Conservation (phyloP, 2,329 filamentous ascomycete genomes). For the Diplocarpon mali region DNA sequence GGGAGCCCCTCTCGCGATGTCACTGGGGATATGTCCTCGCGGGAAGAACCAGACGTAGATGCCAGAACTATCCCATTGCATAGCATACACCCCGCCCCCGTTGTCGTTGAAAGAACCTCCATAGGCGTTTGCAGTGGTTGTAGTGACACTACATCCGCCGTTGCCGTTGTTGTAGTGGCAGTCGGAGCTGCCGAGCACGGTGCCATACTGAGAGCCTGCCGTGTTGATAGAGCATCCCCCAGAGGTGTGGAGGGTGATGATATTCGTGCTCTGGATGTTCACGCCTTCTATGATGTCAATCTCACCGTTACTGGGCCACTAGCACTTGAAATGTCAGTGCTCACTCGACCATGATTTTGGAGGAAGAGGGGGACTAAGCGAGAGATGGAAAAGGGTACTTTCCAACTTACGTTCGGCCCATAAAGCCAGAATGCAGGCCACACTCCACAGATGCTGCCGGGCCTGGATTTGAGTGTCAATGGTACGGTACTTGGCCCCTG, state of each 20-base stretch:
- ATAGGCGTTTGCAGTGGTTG: conserved; percentile 36
- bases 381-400: too few species aligned
- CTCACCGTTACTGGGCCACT: conserved; percentile 55
- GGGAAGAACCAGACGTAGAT: conserved; percentile 73
- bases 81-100: conserved; percentile 58
- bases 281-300: conserved; percentile 58
- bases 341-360: too few species aligned
- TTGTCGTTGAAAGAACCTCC: conserved; percentile 56
- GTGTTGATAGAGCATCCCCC: conserved; percentile 34
- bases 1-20: conserved; percentile 47
- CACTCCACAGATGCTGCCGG: conserved; percentile 52
- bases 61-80: conserved; percentile 55
- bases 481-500: neutral
- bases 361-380: too few species aligned
- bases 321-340: neutral
- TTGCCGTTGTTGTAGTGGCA: conserved; percentile 38
- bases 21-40: conserved; percentile 49
- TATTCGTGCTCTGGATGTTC: conserved; percentile 47
- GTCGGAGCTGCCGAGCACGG: conserved; percentile 29
- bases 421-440: conserved; percentile 61
- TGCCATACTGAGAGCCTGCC: conserved; percentile 32
- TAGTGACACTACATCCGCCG: conserved; percentile 27
- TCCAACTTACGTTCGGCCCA: neutral
- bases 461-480: conserved; percentile 24
- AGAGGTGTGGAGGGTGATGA: conserved; percentile 51